Conservation (phyloP, 2,329 filamentous ascomycete species). For the Coniochaeta sp. region DNA sequence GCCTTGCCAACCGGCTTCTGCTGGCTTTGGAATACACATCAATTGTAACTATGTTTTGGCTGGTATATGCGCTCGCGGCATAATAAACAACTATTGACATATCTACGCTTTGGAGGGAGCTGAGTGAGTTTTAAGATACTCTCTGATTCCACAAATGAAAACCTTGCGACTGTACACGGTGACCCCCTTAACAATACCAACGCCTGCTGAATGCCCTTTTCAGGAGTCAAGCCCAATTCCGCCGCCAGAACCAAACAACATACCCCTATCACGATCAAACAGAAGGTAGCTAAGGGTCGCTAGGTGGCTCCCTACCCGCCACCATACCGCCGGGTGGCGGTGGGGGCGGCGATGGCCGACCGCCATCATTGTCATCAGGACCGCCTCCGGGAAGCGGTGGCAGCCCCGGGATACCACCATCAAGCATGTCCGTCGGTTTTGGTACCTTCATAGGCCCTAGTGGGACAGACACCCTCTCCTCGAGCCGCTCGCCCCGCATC, state of each 20-base stretch:
- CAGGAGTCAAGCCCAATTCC: background rate
- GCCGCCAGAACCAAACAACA: background rate
- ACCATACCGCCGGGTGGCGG: slow-evolving; percentile 1
- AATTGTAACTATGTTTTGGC: too few species aligned
- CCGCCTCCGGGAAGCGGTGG: slow-evolving; percentile 9
- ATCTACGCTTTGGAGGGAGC: background rate
- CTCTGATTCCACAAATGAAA: background rate
- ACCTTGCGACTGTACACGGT: background rate
- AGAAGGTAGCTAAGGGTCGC: background rate
- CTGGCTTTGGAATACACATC: too few species aligned
- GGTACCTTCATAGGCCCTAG: slow-evolving; percentile 62
- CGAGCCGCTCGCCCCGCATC: slow-evolving; percentile 75
- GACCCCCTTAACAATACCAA: background rate
- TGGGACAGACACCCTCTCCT: slow-evolving; percentile 56
- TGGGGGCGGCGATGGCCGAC: background rate
- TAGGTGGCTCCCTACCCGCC: background rate
- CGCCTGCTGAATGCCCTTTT: slow-evolving; percentile 1
- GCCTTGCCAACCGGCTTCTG: too few species aligned
- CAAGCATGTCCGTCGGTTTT: slow-evolving; percentile 15
- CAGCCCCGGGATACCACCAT: slow-evolving; percentile 11
- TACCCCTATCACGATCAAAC: background rate
- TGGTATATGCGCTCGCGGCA: too few species aligned
- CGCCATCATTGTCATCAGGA: background rate
- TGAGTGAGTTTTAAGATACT: background rate
- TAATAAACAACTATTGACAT: background rate